Conservation (phyloP, 192 early-diverging fungal species). For the Chytriomyces confervae region DNA sequence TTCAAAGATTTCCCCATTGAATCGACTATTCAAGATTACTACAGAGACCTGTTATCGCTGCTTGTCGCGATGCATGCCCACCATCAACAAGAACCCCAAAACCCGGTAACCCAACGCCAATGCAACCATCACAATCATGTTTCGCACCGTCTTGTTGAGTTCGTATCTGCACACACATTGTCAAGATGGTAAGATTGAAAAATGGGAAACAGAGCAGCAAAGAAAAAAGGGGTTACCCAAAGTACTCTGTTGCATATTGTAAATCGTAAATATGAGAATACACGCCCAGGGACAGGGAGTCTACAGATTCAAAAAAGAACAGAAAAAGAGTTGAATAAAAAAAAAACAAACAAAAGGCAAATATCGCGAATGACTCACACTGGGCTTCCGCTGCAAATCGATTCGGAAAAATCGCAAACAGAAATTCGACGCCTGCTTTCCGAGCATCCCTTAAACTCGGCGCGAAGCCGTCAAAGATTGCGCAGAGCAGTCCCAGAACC, state of each 20-base stretch:
- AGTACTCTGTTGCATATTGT: slow-evolving; percentile 2
- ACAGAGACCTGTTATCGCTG: slow-evolving; percentile 34
- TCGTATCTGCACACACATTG: neutral
- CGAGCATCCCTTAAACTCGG: slow-evolving; percentile 40
- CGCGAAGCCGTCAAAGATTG: slow-evolving; percentile 52
- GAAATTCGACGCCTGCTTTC: slow-evolving; percentile 26
- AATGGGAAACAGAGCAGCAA: neutral
- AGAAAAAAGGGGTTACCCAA: slow-evolving; percentile 21
- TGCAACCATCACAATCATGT: slow-evolving; percentile 42
- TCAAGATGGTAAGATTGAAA: too few relatives aligned
- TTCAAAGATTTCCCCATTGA: too few relatives aligned
- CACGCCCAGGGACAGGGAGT: neutral
- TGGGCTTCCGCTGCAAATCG: slow-evolving; percentile 30
- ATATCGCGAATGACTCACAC: slow-evolving; percentile 5
- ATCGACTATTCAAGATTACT: too few relatives aligned
- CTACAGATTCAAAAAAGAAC: too few relatives aligned
- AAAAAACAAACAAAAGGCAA: neutral
- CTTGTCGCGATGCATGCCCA: slow-evolving; percentile 43
- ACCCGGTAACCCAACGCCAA: slow-evolving; percentile 42
- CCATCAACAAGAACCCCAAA: slow-evolving; percentile 43
- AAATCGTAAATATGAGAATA: slow-evolving; percentile 23
- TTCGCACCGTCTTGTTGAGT: slow-evolving; percentile 23
- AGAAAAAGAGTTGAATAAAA: neutral
- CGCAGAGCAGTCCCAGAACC: slow-evolving; percentile 43
- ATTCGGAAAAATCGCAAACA: slow-evolving; percentile 26